These are phyloP conservation scores for Ceriops decandra DNA, from an alignment of 345 rosid species.

Conservation along the genomic window DNA sequence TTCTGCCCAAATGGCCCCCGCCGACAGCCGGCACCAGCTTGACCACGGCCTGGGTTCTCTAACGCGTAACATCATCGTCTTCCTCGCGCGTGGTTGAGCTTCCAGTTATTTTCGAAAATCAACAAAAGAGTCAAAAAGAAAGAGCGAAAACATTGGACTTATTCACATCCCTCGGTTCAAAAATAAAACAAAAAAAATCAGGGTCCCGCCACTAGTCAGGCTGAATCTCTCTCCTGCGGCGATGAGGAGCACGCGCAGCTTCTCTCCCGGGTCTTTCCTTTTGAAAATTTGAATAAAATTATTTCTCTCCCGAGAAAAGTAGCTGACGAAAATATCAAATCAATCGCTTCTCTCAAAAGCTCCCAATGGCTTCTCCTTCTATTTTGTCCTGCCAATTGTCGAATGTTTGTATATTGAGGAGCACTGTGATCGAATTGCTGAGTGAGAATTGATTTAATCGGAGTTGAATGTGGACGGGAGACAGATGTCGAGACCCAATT, in stretches of 20 bases:
- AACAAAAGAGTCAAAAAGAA: neutral
- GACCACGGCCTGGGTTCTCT: too few species aligned
- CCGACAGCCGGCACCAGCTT: too few species aligned
- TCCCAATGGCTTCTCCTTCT: too few species aligned
- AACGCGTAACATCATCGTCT: neutral
- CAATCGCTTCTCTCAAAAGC: too few species aligned
- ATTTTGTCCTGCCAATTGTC: too few species aligned
- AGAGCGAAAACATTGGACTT: neutral
- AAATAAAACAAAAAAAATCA: too few species aligned
- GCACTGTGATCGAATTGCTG: too few species aligned
- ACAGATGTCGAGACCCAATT: conserved; percentile 40
- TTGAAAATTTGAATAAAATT: neutral
- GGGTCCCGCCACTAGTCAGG: conserved; percentile 5
- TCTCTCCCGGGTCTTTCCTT: conserved; percentile 4
- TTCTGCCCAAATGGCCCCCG: too few species aligned
- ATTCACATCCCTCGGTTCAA: neutral
- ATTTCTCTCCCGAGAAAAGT: neutral
- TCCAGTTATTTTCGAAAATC: neutral
- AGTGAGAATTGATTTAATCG: too few species aligned
- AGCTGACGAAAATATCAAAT: neutral
- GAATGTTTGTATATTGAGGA: too few species aligned
- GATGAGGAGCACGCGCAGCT: conserved; percentile 1
- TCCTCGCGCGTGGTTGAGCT: conserved; percentile 4
- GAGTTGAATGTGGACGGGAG: conserved; percentile 25
- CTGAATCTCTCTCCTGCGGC: too few species aligned